phyloP scores from a whole-genome alignment of 768 basidiomycete species.

The Gymnopilus dilepis region DNA sequence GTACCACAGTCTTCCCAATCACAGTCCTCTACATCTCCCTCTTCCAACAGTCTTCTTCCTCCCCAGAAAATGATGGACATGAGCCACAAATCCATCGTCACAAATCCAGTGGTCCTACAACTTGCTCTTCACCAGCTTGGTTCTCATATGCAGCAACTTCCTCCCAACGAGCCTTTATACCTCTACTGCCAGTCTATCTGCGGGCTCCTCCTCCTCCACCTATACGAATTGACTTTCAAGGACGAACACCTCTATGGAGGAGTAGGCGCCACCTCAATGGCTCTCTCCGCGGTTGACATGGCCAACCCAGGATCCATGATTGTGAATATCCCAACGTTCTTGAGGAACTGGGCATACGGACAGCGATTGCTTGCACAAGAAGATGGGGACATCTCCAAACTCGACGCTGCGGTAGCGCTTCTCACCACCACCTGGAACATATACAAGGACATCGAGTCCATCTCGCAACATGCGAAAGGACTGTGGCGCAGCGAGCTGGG shows the following conservation, averaged over 20 bases:
- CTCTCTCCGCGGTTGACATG: background rate
- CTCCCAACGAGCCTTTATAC: background rate
- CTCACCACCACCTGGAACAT: background rate
- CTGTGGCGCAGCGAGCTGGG: conserved; percentile 5
- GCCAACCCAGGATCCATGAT: background rate
- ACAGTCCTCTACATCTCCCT: too few species aligned
- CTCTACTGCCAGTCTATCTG: background rate
- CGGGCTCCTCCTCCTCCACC: background rate
- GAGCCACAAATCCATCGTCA: background rate
- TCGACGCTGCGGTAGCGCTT: background rate
- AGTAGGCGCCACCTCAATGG: background rate
- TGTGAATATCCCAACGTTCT: background rate
- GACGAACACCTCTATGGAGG: background rate
- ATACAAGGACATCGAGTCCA: conserved; percentile 1
- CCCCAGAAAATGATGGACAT: background rate
- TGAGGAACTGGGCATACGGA: conserved; percentile 6
- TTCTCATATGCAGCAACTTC: background rate
- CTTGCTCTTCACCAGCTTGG: background rate
- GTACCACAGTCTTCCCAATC: too few species aligned
- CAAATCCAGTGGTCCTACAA: background rate
- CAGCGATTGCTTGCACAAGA: conserved; percentile 2
- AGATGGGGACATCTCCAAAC: conserved; percentile 4
- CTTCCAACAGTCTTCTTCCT: too few species aligned
- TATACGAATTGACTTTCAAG: conserved; percentile 6
- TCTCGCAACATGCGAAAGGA: background rate